Base-by-base conservation (phyloP, 306 rosid genomes). In the Bauhinia variegata region DNA sequence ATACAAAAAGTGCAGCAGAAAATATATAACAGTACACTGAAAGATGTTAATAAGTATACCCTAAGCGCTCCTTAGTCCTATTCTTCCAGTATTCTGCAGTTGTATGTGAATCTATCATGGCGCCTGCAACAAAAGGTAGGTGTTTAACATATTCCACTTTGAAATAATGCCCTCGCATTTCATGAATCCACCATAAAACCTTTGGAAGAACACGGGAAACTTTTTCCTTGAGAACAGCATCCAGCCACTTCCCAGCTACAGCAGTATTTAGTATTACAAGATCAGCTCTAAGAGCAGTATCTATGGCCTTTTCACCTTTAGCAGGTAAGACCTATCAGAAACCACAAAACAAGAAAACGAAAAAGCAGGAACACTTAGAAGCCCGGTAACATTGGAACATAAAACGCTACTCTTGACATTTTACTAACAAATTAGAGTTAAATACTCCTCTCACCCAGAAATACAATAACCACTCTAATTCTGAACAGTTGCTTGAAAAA, bases 121-220 rank as follows among this genome's bases (percentile, higher is more conserved):
- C 95, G 80, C 98, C 98, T 64, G 95, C 97, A 84, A 89, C 97
- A 78, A 80, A 88, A 81, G 96, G 98, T 85, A 93, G 97, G 83
- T 89, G 97, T 97, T 88, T 89, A 80, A 93, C 98, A 85, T 88
- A 88, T 78, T 86, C 98, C 87, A 81, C 74, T 76, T 86, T 89
- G 96, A 93, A 93, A 83, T 93, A 93, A 80, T 93, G 86, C 79
- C 97, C 97, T 33, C 97, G 93, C 97, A 93, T 93, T 77, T 93
- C 97, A 82, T 89, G 99, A 83, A 93, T 93, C 99, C 99, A 93
- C 99, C 99, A 93, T 64, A 93, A 86, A 78, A 90, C 95, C 90
- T 89, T 93, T 30, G 99, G 97, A 78, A 93, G 95, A 57, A 89
- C 89, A 2, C 4, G 67, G 39, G 86, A 68, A 75, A 90, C 87